A percentile compares a stretch with the other conserved stretches of the same genome.
Evolutionary conservation across 192 early-diverging fungal species (phyloP).

Genomic region (Bifiguratus adelaidae): DNA sequence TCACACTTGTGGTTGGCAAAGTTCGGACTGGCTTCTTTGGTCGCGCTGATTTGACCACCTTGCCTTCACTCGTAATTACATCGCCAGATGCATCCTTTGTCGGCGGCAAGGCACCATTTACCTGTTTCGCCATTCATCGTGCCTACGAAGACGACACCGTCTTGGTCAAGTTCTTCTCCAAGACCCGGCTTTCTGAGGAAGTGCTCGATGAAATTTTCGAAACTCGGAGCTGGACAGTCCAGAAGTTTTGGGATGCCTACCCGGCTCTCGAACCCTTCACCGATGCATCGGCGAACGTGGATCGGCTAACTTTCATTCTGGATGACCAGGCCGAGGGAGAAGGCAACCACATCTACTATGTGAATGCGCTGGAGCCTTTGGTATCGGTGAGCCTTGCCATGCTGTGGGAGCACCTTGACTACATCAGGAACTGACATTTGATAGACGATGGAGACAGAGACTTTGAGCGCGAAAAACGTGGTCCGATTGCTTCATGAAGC

Average conservation of each 20-base stretch:
- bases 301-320: not conserved
- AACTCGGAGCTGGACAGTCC: constrained; percentile 32
- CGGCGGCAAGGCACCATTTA: constrained; percentile 22
- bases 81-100: constrained; percentile 21
- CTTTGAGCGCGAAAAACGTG: constrained; percentile 41
- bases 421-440: not conserved
- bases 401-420: not conserved
- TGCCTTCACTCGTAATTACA: constrained; percentile 38
- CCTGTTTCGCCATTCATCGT: constrained; percentile 24
- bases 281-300: not conserved
- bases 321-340: constrained; percentile 16
- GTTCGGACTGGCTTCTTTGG: constrained; percentile 39
- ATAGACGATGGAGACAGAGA: constrained; percentile 59
- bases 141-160: constrained; percentile 28
- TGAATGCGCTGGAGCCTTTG: constrained; percentile 45
- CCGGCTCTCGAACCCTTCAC: constrained; percentile 29
- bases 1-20: constrained; percentile 43
- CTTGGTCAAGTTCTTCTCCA: constrained; percentile 50
- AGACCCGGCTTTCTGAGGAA: constrained; percentile 19
- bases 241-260: constrained; percentile 49
- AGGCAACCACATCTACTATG: constrained; percentile 32
- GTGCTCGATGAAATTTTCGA: constrained; percentile 31
- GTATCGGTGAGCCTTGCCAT: constrained; percentile 33
- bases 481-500: constrained; percentile 33
- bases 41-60: constrained; percentile 1